These are phyloP conservation scores for Pedinophyceae sp. DNA, from an alignment of 139 green algal species.

Conservation along the genomic window DNA sequence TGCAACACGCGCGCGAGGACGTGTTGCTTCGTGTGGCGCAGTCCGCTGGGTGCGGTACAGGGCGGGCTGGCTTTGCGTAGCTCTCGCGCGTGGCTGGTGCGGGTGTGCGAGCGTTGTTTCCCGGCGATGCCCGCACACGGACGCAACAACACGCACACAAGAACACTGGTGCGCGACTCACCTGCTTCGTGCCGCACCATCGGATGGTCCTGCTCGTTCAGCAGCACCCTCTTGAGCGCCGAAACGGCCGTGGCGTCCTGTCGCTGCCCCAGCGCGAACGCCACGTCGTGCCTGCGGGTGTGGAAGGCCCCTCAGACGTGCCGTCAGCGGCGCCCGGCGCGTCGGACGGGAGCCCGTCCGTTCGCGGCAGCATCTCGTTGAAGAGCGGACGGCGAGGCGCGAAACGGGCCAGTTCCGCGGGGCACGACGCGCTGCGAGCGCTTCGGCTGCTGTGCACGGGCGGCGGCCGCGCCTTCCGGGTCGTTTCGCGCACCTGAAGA, in stretches of 20 bases:
- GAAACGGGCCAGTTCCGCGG: neutral
- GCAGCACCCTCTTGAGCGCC: constrained; percentile 18
- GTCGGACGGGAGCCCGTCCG: neutral
- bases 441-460: neutral
- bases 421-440: neutral
- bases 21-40: too few relatives aligned
- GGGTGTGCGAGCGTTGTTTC: too few relatives aligned
- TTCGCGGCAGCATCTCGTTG: neutral
- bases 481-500: too few relatives aligned
- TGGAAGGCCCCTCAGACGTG: constrained; percentile 54
- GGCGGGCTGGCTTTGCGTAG: too few relatives aligned
- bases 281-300: constrained; percentile 72
- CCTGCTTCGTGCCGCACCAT: constrained; percentile 81
- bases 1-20: too few relatives aligned
- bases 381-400: neutral
- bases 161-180: too few relatives aligned
- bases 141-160: too few relatives aligned
- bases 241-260: constrained; percentile 51
- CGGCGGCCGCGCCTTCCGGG: constrained; percentile 25
- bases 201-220: neutral
- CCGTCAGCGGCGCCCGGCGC: too few relatives aligned
- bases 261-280: constrained; percentile 74
- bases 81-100: too few relatives aligned
- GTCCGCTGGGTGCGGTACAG: too few relatives aligned
- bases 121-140: too few relatives aligned